Conservation (phyloP, 495 filamentous ascomycete genomes). For the Podospora tetraspora region DNA sequence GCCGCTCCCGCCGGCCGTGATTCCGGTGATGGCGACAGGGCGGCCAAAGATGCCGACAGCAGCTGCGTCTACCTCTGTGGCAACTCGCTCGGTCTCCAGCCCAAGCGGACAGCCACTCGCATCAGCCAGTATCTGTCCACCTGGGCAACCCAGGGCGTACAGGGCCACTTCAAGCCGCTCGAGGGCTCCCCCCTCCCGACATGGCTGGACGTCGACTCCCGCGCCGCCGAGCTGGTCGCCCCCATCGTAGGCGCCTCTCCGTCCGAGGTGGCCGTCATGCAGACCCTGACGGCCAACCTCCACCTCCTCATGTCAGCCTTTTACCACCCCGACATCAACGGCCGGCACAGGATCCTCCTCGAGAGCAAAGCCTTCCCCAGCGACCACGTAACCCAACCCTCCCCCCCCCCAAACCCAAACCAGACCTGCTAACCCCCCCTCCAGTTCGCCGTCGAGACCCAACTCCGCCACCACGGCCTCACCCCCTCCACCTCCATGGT, state of each 20-base stretch:
- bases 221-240: conserved; percentile 66
- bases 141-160: conserved; percentile 91
- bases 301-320: conserved; percentile 90
- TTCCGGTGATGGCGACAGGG: conserved; percentile 21
- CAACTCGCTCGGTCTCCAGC: conserved; percentile 94
- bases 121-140: conserved; percentile 73
- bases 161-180: conserved; percentile 84
- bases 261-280: conserved; percentile 87
- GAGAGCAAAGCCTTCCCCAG: conserved; percentile 94
- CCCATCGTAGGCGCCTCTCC: conserved; percentile 77
- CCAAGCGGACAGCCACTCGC: conserved; percentile 61
- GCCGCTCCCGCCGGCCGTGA: conserved; percentile 1
- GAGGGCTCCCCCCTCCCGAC: conserved; percentile 67
- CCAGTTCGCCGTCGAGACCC: conserved; percentile 83
- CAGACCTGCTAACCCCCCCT: background rate
- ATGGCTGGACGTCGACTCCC: conserved; percentile 76
- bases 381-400: conserved; percentile 58
- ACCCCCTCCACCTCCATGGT: conserved; percentile 67
- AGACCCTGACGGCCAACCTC: conserved; percentile 85
- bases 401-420: background rate
- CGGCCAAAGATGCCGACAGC: conserved; percentile 18
- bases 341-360: conserved; percentile 81
- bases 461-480: conserved; percentile 74
- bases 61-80: conserved; percentile 83
- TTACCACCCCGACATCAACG: conserved; percentile 67